These are phyloP conservation scores for Daldinia decipiens DNA, from an alignment of 495 filamentous ascomycete genomes.

Conservation along the genomic window DNA sequence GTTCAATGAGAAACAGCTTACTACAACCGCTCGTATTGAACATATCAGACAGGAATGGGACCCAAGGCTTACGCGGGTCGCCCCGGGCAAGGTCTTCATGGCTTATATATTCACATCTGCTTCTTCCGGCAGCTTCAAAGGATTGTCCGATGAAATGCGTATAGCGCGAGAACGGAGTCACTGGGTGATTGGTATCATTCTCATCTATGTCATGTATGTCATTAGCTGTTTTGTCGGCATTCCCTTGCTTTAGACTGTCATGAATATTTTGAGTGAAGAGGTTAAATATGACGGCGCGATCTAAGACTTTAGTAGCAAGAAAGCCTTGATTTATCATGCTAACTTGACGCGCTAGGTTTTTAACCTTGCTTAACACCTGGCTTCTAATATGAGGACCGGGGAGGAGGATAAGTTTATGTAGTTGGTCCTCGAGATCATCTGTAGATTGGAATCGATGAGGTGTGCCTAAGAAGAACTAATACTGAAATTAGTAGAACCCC, in stretches of 20 bases:
- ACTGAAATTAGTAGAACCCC: not conserved
- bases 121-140: not conserved
- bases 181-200: not conserved
- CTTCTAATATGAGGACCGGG: not conserved
- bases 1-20: not conserved
- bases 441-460: not conserved
- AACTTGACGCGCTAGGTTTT: not conserved
- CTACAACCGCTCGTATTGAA: not conserved
- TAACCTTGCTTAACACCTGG: not conserved
- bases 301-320: not conserved
- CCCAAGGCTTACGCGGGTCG: no score
- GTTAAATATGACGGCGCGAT: not conserved
- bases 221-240: not conserved
- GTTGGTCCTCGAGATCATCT: not conserved
- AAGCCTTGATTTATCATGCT: not conserved
- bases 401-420: not conserved
- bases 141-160: not conserved
- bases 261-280: not conserved
- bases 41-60: not conserved
- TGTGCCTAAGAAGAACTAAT: not conserved
- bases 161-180: not conserved
- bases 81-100: not conserved
- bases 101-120: not conserved
- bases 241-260: not conserved
- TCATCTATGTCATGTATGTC: not conserved